These are phyloP conservation scores for Yarrowia sp. DNA, from an alignment of 805 yeast species.

Conservation along the genomic window DNA sequence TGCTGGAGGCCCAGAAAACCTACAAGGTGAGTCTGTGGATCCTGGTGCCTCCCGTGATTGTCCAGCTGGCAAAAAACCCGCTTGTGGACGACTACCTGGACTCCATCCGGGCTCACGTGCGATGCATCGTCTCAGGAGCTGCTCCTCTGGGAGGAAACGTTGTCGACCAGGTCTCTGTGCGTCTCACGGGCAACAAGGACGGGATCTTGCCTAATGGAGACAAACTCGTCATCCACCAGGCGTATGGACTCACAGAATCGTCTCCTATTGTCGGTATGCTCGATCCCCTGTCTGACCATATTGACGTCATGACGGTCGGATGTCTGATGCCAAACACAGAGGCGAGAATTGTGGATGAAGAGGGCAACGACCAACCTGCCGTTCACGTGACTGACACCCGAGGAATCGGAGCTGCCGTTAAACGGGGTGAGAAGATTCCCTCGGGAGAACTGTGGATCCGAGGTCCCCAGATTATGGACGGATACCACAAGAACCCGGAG, in stretches of 20 bases:
- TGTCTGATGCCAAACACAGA: constrained; percentile 31
- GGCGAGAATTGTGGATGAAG: constrained; percentile 29
- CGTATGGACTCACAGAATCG: constrained; percentile 27
- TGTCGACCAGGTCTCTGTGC: constrained; percentile 16
- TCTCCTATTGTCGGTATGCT: constrained; percentile 32
- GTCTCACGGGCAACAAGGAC: constrained; percentile 32
- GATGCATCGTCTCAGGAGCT: constrained; percentile 56
- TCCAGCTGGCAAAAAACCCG: constrained; percentile 56
- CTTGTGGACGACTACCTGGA: constrained; percentile 53
- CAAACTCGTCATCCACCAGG: constrained; percentile 34
- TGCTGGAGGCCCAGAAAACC: constrained; percentile 46
- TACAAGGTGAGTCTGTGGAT: constrained; percentile 52
- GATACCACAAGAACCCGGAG: constrained; percentile 58
- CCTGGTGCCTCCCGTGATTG: constrained; percentile 56
- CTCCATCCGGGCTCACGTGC: constrained; percentile 54
- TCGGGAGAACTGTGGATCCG: constrained; percentile 61
- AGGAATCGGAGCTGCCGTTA: constrained; percentile 33
- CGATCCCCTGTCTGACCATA: constrained; percentile 19
- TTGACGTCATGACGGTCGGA: constrained; percentile 36
- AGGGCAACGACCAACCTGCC: constrained; percentile 33
- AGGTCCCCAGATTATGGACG: constrained; percentile 62
- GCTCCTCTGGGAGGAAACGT: constrained; percentile 53
- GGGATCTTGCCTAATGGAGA: constrained; percentile 11
- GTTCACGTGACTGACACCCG: constrained; percentile 24
- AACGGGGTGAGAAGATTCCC: constrained; percentile 32